Base-by-base conservation (phyloP, 371 early-diverging fungal genomes). In the Fennellomyces sp. region DNA sequence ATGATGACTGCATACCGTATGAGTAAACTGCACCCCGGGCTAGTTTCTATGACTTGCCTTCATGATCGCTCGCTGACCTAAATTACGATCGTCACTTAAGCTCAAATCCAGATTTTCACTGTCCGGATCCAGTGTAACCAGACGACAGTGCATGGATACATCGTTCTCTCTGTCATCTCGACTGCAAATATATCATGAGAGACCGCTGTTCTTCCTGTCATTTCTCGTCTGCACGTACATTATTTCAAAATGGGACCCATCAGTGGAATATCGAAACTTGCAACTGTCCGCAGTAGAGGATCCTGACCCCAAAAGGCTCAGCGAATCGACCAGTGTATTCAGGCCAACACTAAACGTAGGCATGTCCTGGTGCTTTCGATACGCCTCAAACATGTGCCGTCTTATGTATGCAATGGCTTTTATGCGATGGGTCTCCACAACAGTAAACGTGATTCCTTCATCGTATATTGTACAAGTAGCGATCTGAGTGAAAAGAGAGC, bases 381-480 rank as follows among this genome's bases (percentile, higher is more conserved):
- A 75, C 6, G 36, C 26, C 23, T 66, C 60, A 54, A 80, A 80
- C 42, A 72, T 38, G 11, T 69, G 56, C 3, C 65, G 58, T 41
- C 66, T 66, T 3, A 77, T 19, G 58, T 72, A 80, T 15, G 69
- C 74, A 10, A 69, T 58, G 13, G 69, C 75, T 53, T 73, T 73
- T 12, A 73, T 64, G 25, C 61, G 47, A 7, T 64, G 70, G 4
- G 58, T 29, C 17, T 71, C 65, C 58, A 69, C 68, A 2, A 68
- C 68, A 2, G 75, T 65, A 19, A 80, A 59, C 2, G 68, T 68
- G 4, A 80, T 28, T 0, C 78, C 81, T 62, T 75, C 76, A 48
- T 69, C 68, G 38, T 64, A 61, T 48, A 77, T 68, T 45, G 60
- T 60, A 21, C 66, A 66, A 23, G 64, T 68, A 19, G 69, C 66